Evolutionary conservation across 208 protist species (phyloP).

Genomic region (Acanthamoeba royreba): DNA sequence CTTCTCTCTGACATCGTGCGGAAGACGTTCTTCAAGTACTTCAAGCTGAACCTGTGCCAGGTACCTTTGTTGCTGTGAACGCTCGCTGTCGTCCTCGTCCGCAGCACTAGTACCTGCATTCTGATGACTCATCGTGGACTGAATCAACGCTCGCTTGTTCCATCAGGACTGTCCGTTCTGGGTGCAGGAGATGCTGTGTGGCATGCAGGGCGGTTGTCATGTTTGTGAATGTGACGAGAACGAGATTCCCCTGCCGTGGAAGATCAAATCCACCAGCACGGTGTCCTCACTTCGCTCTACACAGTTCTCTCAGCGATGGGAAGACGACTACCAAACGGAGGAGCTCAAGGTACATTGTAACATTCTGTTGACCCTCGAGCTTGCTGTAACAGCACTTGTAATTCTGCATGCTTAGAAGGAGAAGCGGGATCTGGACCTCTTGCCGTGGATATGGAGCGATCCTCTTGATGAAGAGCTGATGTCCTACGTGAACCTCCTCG

Average conservation of each 20-base stretch:
- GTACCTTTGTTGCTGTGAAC: not conserved
- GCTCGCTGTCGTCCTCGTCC: not conserved
- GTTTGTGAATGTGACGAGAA: conserved; percentile 73
- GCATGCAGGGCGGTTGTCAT: conserved; percentile 59
- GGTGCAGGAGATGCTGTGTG: conserved; percentile 55
- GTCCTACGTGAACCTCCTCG: conserved; percentile 67
- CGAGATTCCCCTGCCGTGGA: conserved; percentile 59
- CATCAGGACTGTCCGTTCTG: conserved; percentile 66
- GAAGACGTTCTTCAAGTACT: conserved; percentile 73
- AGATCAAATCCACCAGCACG: too few species aligned
- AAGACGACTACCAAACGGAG: too few species aligned
- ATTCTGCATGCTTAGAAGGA: too few species aligned
- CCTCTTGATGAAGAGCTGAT: not conserved
- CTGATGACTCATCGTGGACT: too few species aligned
- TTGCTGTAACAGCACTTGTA: too few species aligned
- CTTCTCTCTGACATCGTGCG: conserved; percentile 51
- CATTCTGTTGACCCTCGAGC: too few species aligned
- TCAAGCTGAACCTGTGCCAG: conserved; percentile 67
- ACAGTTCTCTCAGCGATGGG: too few species aligned
- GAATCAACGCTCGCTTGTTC: not conserved
- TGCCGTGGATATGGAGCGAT: conserved; percentile 12
- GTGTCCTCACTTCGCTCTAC: too few species aligned
- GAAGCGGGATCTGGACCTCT: not conserved
- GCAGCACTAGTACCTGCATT: not conserved
- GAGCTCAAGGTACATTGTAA: too few species aligned